Evolutionary conservation across 345 rosid genomes (phyloP), one percentile per base, ranked within the genome.

Genomic region (Xanthoceras sorbifolium): DNA sequence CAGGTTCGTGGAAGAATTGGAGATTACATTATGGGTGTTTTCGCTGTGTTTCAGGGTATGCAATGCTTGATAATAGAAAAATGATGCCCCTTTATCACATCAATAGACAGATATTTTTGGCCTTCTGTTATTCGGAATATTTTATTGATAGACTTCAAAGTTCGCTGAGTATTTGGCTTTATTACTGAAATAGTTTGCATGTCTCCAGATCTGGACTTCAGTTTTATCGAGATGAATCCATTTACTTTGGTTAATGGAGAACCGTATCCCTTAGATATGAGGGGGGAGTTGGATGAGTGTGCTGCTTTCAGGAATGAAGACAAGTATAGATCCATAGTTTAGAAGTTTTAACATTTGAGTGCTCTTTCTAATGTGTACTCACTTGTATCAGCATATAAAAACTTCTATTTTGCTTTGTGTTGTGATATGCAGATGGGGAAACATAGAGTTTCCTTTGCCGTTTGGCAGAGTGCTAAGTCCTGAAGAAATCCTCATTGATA

Each of bases 271-370:
- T 73, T 94, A 75, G 98, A 94, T 82, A 92, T 94, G 93, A 92
- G 98, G 74, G 98, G 97, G 70, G 97, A 94, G 78, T 73, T 94
- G 73, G 97, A 94, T 66, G 97, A 94, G 72, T 92, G 93, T 57
- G 97, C 98, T 71, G 88, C 98, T 77, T 94, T 94, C 80, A 94
- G 92, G 84, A 94, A 91, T 77, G 93, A 92, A 79, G 88, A 90
- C 72, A 94, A 87, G 97, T 93, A 90, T 26, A 55, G 38, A 46
- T 23, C 32, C 25, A n/a, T n/a, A n/a, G n/a, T n/a, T 55, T 8
- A 26, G 3, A n/a, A 55, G 8, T 55, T 55, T 26, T n/a, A n/a
- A n/a, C n/a, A n/a, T n/a, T n/a, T n/a, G n/a, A 14, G 52, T 86
- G 90, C 23, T 22, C 42, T 54, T n/a, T 46, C n/a, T 23, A 57